Percentiles rank a stretch among this genome's conserved stretches.
phyloP scores from a whole-genome alignment of 306 rosid genomes.

The Albizia julibrissin region DNA sequence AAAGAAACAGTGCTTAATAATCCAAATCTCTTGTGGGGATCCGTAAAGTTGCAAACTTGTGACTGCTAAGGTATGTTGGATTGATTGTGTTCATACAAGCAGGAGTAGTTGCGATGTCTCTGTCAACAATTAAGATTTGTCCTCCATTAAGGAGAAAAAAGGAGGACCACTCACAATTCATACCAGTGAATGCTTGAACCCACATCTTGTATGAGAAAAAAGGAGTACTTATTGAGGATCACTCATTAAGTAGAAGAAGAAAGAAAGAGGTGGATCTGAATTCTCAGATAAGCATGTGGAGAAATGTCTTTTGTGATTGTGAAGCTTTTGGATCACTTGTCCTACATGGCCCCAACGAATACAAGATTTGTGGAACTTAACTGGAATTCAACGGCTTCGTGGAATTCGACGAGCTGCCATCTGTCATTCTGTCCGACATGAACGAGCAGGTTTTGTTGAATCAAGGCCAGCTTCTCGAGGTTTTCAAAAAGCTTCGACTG shows the following conservation, averaged over 20 bases:
- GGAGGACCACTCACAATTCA: background rate
- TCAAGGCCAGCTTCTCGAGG: constrained; percentile 51
- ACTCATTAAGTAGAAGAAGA: constrained; percentile 1
- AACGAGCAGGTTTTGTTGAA: constrained; percentile 43
- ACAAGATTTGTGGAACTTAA: too few species aligned
- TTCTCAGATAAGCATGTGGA: background rate
- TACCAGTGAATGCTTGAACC: constrained; percentile 24
- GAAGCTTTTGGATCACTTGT: background rate
- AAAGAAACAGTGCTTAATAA: constrained; percentile 29
- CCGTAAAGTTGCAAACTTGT: constrained; percentile 49
- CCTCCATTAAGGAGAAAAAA: background rate
- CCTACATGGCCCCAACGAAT: background rate
- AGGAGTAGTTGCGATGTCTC: constrained; percentile 8
- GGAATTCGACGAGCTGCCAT: constrained; percentile 57
- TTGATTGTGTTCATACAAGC: constrained; percentile 34
- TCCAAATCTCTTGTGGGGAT: constrained; percentile 30
- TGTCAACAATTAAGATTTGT: background rate
- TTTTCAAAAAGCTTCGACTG: constrained; percentile 52
- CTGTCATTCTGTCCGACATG: constrained; percentile 47
- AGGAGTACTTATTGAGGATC: too few species aligned
- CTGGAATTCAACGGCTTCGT: constrained; percentile 40
- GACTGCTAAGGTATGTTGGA: constrained; percentile 37
- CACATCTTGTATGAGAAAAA: constrained; percentile 21
- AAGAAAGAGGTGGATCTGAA: background rate
- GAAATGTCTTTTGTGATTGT: background rate